A percentile compares a stretch with the other conserved stretches of the same genome.
Conservation (phyloP, 768 basidiomycete species). For the Leucosporidium scottii region DNA sequence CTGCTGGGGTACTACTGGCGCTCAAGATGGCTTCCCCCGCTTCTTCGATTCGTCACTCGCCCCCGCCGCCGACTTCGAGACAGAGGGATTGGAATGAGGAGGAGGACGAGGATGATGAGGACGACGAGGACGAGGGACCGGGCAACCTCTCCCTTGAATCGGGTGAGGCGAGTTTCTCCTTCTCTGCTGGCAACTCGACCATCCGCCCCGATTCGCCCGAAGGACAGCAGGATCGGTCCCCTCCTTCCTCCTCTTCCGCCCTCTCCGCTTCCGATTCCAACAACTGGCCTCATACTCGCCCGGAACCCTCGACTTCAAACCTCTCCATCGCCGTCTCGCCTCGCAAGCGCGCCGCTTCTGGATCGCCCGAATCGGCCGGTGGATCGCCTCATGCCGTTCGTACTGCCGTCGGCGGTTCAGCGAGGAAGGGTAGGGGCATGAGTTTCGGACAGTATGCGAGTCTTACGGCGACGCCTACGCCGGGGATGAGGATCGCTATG, state of each 20-base stretch:
- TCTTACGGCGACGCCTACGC: constrained; percentile 21
- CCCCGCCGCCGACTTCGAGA: neutral
- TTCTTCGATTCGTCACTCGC: neutral
- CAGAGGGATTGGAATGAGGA: neutral
- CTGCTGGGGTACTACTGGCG: neutral
- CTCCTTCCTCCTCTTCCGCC: too few species aligned
- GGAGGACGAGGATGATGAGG: neutral
- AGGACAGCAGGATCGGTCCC: too few species aligned
- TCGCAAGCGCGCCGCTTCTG: too few species aligned
- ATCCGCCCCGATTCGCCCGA: too few species aligned
- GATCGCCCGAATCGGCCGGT: too few species aligned
- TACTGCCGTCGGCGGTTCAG: too few species aligned
- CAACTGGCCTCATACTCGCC: too few species aligned
- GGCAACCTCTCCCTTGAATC: neutral
- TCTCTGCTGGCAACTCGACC: too few species aligned
- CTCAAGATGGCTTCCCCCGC: neutral
- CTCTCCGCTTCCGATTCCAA: too few species aligned
- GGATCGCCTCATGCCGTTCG: too few species aligned
- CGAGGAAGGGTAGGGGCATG: neutral
- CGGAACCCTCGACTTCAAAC: too few species aligned
- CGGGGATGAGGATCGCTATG: constrained; percentile 13
- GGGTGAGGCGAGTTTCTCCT: neutral
- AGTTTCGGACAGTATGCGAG: neutral
- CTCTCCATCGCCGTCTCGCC: too few species aligned
- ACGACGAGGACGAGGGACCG: neutral